Evolutionary conservation across 2,329 filamentous ascomycete genomes (phyloP), one percentile per base, ranked within the genome.

Genomic region (Annulohypoxylon truncatum): DNA sequence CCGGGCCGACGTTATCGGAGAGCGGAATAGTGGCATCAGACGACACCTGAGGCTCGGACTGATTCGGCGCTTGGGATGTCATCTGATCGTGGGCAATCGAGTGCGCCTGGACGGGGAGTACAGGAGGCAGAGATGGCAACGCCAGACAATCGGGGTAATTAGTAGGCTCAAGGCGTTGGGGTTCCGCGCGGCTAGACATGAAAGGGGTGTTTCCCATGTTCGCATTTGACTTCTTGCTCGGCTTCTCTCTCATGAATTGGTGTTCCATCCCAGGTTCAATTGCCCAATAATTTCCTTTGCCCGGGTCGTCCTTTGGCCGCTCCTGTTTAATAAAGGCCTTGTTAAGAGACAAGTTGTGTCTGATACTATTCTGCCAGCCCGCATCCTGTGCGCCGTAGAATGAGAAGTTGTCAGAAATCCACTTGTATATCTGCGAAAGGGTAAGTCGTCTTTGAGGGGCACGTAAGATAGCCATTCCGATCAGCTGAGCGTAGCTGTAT

Each of bases 301-400:
- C 96, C 2, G 95, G 94, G 75, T 98, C 96, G 76, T 97, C 94
- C 83, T 98, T 98, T 61, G 94, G 94, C 64, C 96, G 88, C 79
- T 97, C 94, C 76, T 97, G 92, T 82, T 98, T 98, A 77, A 94
- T 90, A 76, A 98, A 98, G 48, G 92, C 93, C 81, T 98, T 98
- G 84, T 97, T 97, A 46, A 99, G 84, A 76, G 94, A 97, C 31
- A 99, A 88, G 73, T 99, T 99, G 80, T 99, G 96, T 31, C 96
- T 92, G 78, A 99, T 99, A 82, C 96, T 98, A 80, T 99, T 99
- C 80, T 98, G 95, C 96, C 96, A 99, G 68, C 96, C 95, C 9
- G 92, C 89, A 74, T 97, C 94, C 60, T 90, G 87, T 44, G 89
- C 87, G 72, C 88, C 90, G 82, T 98, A 99, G 80, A 95, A 97